Percentiles rank a stretch among this genome's conserved stretches.
Conservation (phyloP, 257 asterid species). For the Capsicum pubescens region DNA sequence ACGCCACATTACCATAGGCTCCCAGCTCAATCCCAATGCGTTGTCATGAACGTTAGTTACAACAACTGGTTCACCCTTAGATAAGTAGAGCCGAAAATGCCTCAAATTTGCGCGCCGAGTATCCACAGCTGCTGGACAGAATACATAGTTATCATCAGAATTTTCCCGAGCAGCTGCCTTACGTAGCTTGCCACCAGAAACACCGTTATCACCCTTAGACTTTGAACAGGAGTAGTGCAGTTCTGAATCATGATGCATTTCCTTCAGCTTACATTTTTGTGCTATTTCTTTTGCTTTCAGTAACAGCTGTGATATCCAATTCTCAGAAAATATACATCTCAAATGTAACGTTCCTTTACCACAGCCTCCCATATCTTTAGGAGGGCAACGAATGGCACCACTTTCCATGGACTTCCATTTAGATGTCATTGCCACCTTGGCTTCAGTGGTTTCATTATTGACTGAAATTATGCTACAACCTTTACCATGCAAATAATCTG, state of each 20-base stretch:
- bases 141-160: constrained; percentile 60
- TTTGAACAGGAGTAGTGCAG: background rate
- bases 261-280: constrained; percentile 28
- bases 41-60: constrained; percentile 73
- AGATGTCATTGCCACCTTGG: background rate
- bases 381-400: constrained; percentile 67
- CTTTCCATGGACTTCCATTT: constrained; percentile 53
- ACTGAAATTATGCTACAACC: background rate
- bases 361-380: constrained; percentile 54
- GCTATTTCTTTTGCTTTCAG: constrained; percentile 47
- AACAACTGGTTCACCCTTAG: constrained; percentile 60
- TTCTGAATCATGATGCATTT: background rate
- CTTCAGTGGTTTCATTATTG: background rate
- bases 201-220: constrained; percentile 31
- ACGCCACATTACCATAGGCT: constrained; percentile 98
- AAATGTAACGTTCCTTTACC: constrained; percentile 58
- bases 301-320: constrained; percentile 51
- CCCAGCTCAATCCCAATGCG: constrained; percentile 84
- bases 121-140: constrained; percentile 66
- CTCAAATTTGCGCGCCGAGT: constrained; percentile 50
- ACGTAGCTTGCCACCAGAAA: constrained; percentile 36
- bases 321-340: constrained; percentile 43
- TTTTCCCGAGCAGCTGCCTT: constrained; percentile 61
- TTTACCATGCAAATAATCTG: constrained; percentile 58
- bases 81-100: constrained; percentile 53